Base-by-base conservation (phyloP, 768 basidiomycete species). In the Xerocomellus dryophilus region DNA sequence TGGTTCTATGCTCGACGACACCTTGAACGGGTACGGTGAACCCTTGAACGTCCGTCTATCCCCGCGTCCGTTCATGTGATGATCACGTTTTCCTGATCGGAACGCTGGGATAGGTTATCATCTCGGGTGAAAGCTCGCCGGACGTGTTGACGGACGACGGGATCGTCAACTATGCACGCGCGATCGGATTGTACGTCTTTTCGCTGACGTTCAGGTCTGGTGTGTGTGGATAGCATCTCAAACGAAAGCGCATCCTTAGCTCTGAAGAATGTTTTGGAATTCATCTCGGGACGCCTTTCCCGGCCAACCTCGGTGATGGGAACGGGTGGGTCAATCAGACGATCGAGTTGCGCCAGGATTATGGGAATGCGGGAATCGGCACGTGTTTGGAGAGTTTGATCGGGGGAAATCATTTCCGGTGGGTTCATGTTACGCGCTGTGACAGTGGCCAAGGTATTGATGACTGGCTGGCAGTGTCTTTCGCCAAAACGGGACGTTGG, bases 101-200 rank as follows among this genome's bases (percentile, higher is more conserved):
- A 18, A 25, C 2, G 3, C n/a, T 18, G 21, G n/a, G 15, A 23
- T 11, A 79, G 78, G 76, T 88, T 43, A 86, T 89, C 57, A 78
- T 88, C 50, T 88, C 86, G 2, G 84, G 80, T 0, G 60, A 76
- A 39, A 87, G 85, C 61, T 84, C 83, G 8, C 70, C 80, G 0
- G 71, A 20, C 0, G 81, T 87, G 15, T 76, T 86, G 47, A 83
- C 79, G 0, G 75, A 82, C 50, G 58, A 67, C 25, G 85, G 85
- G 0, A 63, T 86, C 45, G 40, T 82, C 42, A 85, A 84, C 59
- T 87, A 75, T 61, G 85, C 83, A 0, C 74, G 67, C 32, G 78
- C 84, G 5, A 78, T 86, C 49, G 84, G 83, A 15, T 86, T 85
- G 85, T 86, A 59, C 57, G 78, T 70, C 25, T 21, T 14, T 11